These are phyloP conservation scores for Kalmanozyma brasiliensis DNA, from an alignment of 1,284 basidiomycete genomes.

Conservation along the genomic window DNA sequence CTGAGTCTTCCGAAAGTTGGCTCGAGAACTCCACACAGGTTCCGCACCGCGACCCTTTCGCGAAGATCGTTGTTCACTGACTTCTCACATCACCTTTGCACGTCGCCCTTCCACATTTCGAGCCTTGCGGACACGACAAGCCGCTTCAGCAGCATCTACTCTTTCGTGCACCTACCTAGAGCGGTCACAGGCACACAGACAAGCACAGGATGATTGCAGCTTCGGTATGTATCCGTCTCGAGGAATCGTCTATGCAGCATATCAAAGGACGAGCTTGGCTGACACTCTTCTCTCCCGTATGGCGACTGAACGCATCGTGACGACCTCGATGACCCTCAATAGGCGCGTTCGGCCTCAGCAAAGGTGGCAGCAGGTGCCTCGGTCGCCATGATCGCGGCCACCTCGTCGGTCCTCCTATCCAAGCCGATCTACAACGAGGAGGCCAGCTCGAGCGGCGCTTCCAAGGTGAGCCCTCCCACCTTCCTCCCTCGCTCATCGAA, in stretches of 20 bases:
- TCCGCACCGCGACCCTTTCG: background rate
- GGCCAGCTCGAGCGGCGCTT: conserved; percentile 16
- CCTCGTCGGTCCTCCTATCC: conserved; percentile 24
- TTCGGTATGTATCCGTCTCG: conserved; percentile 17
- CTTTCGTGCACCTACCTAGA: background rate
- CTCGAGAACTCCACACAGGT: conserved; percentile 2
- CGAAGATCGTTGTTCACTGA: conserved; percentile 1
- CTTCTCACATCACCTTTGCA: too few species aligned
- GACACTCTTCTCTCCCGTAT: conserved; percentile 2
- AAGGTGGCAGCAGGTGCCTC: conserved; percentile 29
- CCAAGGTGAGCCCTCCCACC: conserved; percentile 24
- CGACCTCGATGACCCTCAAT: background rate
- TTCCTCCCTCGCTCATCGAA: too few species aligned
- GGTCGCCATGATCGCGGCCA: conserved; percentile 20
- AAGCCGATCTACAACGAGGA: conserved; percentile 42
- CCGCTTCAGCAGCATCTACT: background rate
- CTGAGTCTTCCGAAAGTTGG: conserved; percentile 12
- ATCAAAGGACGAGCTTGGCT: background rate
- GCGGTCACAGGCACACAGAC: background rate
- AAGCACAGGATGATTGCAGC: conserved; percentile 27
- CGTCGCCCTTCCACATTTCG: background rate
- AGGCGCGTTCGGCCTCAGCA: conserved; percentile 28
- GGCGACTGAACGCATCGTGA: too few species aligned
- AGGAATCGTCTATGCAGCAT: too few species aligned
- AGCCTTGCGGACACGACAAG: too few species aligned